Percentiles rank a stretch among this genome's conserved stretches.
Conservation (phyloP, 2,329 filamentous ascomycete species). For the Rutstroemia sydowiana region DNA sequence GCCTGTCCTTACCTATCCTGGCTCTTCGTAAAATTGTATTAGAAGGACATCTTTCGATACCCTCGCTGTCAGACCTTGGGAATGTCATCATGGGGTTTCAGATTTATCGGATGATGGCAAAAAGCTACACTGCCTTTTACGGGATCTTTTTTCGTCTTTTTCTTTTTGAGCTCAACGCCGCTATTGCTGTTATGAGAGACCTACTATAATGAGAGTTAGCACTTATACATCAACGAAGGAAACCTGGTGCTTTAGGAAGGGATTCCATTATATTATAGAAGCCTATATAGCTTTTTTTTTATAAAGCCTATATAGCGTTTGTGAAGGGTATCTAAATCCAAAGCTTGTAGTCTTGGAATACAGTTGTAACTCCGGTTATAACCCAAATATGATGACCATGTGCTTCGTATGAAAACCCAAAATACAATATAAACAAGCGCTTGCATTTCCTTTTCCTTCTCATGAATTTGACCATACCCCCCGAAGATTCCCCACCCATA, state of each 20-base stretch:
- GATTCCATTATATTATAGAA: neutral
- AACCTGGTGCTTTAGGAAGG: neutral
- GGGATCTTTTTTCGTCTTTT: neutral
- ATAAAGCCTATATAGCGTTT: too few species aligned
- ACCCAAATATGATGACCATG: too few species aligned
- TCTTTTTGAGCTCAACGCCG: neutral
- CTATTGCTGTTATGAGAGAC: neutral
- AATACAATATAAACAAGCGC: neutral
- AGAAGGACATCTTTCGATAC: too few species aligned
- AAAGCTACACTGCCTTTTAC: too few species aligned
- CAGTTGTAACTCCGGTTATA: neutral
- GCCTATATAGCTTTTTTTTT: too few species aligned
- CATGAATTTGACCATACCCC: neutral
- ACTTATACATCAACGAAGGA: too few species aligned
- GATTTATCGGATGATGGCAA: neutral
- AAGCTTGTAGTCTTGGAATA: neutral
- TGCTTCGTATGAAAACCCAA: neutral
- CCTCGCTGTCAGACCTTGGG: neutral
- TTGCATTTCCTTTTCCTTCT: neutral
- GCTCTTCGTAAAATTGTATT: too few species aligned
- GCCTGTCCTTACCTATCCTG: too few species aligned
- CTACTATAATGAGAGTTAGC: neutral
- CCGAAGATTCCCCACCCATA: neutral
- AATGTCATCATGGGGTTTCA: neutral
- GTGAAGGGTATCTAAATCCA: neutral